Evolutionary conservation across 164 flowering plant genomes (phyloP).

Genomic region (Buxus sempervirens): DNA sequence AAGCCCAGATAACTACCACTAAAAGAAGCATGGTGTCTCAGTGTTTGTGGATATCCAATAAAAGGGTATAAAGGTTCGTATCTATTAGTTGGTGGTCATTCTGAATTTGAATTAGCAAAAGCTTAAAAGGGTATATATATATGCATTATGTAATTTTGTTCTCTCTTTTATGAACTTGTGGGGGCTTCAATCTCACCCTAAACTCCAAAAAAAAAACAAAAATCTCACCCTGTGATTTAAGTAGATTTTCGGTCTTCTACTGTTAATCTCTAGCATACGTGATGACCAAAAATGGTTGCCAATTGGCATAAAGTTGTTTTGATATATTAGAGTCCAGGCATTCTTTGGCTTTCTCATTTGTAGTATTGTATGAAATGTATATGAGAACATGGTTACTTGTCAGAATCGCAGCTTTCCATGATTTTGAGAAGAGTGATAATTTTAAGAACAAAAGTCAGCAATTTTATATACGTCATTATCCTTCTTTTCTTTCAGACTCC

Average conservation of each 20-base stretch:
- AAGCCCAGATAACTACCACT: slow-evolving; percentile 53
- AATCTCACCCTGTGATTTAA: too few species aligned
- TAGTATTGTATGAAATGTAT: too few species aligned
- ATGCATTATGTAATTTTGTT: slow-evolving; percentile 16
- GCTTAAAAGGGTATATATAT: slow-evolving; percentile 8
- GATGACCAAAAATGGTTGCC: too few species aligned
- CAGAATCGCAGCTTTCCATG: too few species aligned
- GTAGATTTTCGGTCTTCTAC: neutral
- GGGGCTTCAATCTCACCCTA: slow-evolving; percentile 7
- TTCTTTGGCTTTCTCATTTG: neutral
- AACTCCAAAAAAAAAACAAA: too few species aligned
- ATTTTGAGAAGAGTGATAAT: too few species aligned
- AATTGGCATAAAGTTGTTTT: too few species aligned
- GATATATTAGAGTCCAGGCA: neutral
- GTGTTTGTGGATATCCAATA: slow-evolving; percentile 8
- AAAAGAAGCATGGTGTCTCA: neutral
- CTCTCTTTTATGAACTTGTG: slow-evolving; percentile 10
- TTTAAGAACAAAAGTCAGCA: too few species aligned
- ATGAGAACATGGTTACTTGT: too few species aligned
- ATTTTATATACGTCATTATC: too few species aligned
- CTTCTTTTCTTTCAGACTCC: too few species aligned
- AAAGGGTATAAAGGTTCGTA: slow-evolving; percentile 17
- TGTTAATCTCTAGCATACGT: neutral
- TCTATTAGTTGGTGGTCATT: slow-evolving; percentile 9
- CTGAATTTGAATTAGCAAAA: slow-evolving; percentile 27